Evolutionary conservation across 225 moss, liverwort and hornwort species (phyloP).

Genomic region (Bryum argenteum): DNA sequence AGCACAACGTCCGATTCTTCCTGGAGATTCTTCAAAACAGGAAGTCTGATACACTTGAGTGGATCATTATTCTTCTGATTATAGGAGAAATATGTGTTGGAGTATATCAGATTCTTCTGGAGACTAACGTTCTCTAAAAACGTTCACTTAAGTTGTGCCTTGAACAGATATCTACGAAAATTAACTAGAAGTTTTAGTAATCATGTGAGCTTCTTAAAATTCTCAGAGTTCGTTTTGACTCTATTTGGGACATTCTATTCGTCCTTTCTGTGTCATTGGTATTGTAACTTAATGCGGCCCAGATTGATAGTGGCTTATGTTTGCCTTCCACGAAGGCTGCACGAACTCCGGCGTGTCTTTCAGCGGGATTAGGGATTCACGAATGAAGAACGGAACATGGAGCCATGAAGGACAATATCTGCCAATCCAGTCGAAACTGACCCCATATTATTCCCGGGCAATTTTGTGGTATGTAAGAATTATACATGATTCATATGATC

Average conservation of each 20-base stretch:
- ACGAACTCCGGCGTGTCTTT: neutral
- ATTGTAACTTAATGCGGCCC: neutral
- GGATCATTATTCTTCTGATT: conserved; percentile 99
- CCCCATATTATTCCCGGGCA: no score
- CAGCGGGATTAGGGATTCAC: neutral
- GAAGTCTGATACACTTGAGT: conserved; percentile 95
- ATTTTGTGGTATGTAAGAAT: no score
- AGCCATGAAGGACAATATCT: no score
- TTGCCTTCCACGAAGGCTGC: neutral
- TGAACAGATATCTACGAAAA: neutral
- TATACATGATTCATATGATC: no score
- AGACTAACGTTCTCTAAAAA: conserved; percentile 34
- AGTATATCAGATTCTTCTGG: conserved; percentile 86
- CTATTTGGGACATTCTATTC: conserved; percentile 16
- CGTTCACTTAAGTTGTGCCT: conserved; percentile 8
- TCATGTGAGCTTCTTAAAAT: conserved; percentile 3
- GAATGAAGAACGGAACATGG: neutral
- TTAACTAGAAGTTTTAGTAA: neutral
- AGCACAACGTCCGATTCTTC: conserved; percentile 97
- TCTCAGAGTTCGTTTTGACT: neutral
- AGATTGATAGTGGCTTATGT: neutral
- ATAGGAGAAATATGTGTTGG: conserved; percentile 93
- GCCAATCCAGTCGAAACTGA: no score
- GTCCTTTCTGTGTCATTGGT: neutral
- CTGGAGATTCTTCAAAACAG: conserved; percentile 94